Evolutionary conservation across 225 moss, liverwort and hornwort genomes (phyloP), one percentile per base, ranked within the genome.

Genomic region (Neckera pumila): DNA sequence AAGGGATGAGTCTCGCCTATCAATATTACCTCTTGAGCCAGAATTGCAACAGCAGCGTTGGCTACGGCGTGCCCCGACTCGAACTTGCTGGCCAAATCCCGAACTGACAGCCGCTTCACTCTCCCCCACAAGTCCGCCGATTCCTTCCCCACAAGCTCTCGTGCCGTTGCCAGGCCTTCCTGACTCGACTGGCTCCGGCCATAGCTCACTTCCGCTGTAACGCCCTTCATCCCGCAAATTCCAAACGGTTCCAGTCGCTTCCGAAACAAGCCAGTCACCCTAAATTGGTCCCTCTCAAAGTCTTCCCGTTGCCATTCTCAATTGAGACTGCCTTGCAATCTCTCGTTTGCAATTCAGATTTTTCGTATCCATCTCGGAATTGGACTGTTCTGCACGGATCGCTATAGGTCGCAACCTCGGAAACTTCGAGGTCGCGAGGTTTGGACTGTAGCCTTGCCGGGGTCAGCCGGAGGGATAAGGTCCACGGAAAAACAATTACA

Each of bases 21-120:
- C 28, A 51, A 30, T 20, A 11, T 30, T 93, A 94, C 94, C 88
- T 94, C 94, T 87, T 93, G 91, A 58, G 91, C 82, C 72, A 93
- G 81, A 57, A 76, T 90, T 33, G 90, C 87, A 64, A 90, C 91
- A 60, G 93, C 93, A 65, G 90, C 94, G 72, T 92, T 87, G 22
- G 92, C 93, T 10, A 91, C 82, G 77, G 94, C 91, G 74, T 93
- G 90, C 42, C 91, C 92, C n/a, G 87, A 88, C 86, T 94, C 94
- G 64, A 94, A 94, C 85, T 92, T 93, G 80, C 73, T 91, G 19
- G 94, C 94, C 89, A 94, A 90, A 83, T 94, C 94, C 31, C 93
- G 93, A 11, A 94, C 94, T 10, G 94, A 94, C 77, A 94, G 28
- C 43, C 93, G 74, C 89, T 89, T 90, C 66, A 36, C 90, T 63